Conservation (phyloP, 306 rosid genomes). For the Ammopiptanthus mongolicus region DNA sequence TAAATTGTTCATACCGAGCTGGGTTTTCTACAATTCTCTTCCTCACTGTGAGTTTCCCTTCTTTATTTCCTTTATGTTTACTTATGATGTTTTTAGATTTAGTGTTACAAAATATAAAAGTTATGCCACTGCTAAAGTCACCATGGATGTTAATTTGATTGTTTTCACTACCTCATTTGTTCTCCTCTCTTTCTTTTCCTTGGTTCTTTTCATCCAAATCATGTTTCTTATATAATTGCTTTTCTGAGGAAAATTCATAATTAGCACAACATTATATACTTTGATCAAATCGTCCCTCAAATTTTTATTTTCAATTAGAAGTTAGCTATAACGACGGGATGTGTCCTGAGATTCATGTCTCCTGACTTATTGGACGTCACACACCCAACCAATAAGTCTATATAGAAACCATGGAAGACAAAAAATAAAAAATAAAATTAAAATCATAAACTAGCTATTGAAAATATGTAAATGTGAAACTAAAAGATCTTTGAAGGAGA, state of each 20-base stretch:
- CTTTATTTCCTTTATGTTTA: not conserved
- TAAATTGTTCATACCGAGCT: no score
- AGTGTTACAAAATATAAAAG: no score
- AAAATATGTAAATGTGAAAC: not conserved
- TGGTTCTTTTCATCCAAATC: not conserved
- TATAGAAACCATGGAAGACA: no score
- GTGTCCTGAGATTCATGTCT: no score
- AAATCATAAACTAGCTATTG: not conserved
- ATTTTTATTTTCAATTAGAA: not conserved
- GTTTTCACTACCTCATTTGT: not conserved
- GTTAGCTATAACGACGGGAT: no score
- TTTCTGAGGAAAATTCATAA: not conserved
- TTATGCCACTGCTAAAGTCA: not conserved
- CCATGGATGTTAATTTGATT: not conserved
- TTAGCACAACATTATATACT: not conserved
- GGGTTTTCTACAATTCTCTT: not conserved
- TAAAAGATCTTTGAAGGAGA: not conserved
- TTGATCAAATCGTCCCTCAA: not conserved
- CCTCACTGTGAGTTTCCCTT: conserved; percentile 7
- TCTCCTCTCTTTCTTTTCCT: not conserved
- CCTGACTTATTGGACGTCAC: no score
- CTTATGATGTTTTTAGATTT: not conserved
- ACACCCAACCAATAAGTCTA: no score
- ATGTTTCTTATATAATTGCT: not conserved
- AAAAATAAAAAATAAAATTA: not conserved